Base-by-base conservation (phyloP, 2,329 filamentous ascomycete genomes). In the Colletotrichum plurivorum region DNA sequence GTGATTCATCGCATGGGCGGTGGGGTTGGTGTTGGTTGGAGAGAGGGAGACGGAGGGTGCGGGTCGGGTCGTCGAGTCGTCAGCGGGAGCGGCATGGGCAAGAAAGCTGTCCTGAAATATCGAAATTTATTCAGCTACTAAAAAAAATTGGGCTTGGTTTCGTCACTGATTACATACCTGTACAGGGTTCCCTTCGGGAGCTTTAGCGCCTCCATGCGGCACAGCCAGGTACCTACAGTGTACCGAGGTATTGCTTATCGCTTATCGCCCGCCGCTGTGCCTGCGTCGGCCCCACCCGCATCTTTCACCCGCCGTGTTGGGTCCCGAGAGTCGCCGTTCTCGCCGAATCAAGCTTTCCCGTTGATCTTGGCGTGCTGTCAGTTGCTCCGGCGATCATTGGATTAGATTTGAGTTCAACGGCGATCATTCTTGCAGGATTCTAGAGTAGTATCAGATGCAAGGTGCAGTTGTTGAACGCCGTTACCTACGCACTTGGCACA, bases 1-100 rank as follows among this genome's bases (percentile, higher is more conserved):
- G 49, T 64, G 58, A 22, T 62, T 72, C 71, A 72, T 72, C 48
- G 71, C 71, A 72, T 72, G 27, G 51, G 49, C 15, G 59, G 25
- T 46, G 22, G 20, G 46, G 36, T 25, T 22, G 31, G 25, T 49
- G 59, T 41, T 58, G 57, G 20, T 31, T 27, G n/a, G 22, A 10
- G 53, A 45, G 20, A 15, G 2, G 20, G 15, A 53, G n/a, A 15
- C 41, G 10, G 43, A 25, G 52, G 18, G 18, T 20, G 39, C 41
- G 39, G 15, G 52, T 39, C 18, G 22, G 52, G 41, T 41, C 45
- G 15, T 41, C 45, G 18, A 13, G 18, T 43, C 27, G 48, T 58
- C 46, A 16, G 27, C 22, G n/a, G 27, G 41, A 63, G 22, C 25
- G 36, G 48, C 46, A 65, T 36, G 49, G 41, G 61, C 2, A 59